phyloP scores from a whole-genome alignment of 805 yeast species.

The Spathaspora sp. region DNA sequence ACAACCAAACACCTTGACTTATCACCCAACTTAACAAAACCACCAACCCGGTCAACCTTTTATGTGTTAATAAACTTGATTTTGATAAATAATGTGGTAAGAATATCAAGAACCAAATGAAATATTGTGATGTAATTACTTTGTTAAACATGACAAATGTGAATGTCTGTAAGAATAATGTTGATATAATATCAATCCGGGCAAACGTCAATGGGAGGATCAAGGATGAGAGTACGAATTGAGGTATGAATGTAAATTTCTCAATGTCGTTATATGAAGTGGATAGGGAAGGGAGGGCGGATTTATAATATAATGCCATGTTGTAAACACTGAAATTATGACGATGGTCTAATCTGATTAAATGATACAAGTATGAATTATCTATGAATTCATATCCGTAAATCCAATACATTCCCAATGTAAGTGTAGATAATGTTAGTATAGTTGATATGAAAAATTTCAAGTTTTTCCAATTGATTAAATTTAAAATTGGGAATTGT shows the following conservation, averaged over 20 bases:
- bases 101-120: constrained; percentile 88
- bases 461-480: constrained; percentile 37
- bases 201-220: constrained; percentile 52
- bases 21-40: constrained; percentile 58
- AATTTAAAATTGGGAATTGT: constrained; percentile 23
- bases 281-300: constrained; percentile 24
- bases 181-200: constrained; percentile 24
- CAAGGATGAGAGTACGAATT: constrained; percentile 55
- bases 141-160: constrained; percentile 43
- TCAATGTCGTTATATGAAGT: constrained; percentile 29
- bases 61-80: constrained; percentile 27
- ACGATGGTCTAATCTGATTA: constrained; percentile 83
- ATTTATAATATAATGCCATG: constrained; percentile 61
- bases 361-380: constrained; percentile 80
- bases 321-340: constrained; percentile 93
- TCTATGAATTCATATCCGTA: constrained; percentile 76
- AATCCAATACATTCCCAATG: constrained; percentile 56
- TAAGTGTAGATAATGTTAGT: constrained; percentile 45
- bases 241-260: constrained; percentile 80
- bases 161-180: constrained; percentile 40
- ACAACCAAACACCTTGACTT: constrained; percentile 77
- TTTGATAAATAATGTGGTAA: constrained; percentile 67
- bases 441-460: constrained; percentile 27
- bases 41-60: constrained; percentile 30
- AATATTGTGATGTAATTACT: constrained; percentile 91